A percentile compares a stretch with the other conserved stretches of the same genome.
phyloP scores from a whole-genome alignment of 495 filamentous ascomycete genomes.

The Penicillium coffeae region DNA sequence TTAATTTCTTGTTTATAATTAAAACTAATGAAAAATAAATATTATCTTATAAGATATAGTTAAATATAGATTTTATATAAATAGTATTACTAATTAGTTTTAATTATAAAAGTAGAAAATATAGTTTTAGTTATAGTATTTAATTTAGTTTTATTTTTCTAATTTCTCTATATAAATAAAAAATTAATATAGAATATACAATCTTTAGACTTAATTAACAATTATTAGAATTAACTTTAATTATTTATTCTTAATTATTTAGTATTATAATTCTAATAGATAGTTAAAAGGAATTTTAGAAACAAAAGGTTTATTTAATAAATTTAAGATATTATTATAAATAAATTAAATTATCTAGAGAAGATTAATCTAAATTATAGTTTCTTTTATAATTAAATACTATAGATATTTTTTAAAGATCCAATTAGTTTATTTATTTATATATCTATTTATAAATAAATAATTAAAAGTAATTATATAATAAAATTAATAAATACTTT shows the following conservation, averaged over 20 bases:
- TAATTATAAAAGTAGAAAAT: background rate
- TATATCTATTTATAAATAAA: conserved; percentile 18
- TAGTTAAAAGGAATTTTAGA: background rate
- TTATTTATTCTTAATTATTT: background rate
- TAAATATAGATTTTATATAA: background rate
- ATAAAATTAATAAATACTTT: background rate
- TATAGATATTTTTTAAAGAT: background rate
- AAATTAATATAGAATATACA: background rate
- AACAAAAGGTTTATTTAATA: background rate
- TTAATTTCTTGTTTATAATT: background rate
- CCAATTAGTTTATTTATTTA: conserved; percentile 13
- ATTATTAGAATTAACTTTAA: background rate
- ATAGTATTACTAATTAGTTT: background rate
- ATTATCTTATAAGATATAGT: background rate
- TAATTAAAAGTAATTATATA: background rate
- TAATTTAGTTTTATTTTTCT: background rate
- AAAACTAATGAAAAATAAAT: background rate
- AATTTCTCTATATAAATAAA: background rate
- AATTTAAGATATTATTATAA: conserved; percentile 1
- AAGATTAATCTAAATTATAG: background rate
- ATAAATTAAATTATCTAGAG: background rate
- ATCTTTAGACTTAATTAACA: background rate
- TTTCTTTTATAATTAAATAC: conserved; percentile 13
- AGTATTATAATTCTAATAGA: background rate
- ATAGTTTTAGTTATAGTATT: background rate